Evolutionary conservation across 2,329 filamentous ascomycete genomes (phyloP), one percentile per base, ranked within the genome.

Genomic region (Phaeosphaeria sp.): DNA sequence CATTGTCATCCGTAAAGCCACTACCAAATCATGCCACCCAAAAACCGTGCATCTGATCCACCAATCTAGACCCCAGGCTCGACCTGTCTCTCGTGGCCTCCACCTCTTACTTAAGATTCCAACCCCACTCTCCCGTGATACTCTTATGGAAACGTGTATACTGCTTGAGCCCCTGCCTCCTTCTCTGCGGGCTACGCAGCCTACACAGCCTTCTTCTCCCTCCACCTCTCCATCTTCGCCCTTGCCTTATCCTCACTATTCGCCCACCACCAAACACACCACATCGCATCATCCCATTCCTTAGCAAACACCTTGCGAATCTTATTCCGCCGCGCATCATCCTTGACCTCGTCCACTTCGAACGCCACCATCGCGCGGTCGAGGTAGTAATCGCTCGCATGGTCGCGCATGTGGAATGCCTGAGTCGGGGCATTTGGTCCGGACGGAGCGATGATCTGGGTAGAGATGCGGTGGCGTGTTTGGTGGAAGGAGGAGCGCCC

Each of bases 221-320:
- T 63, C 66, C 67, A 66, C 47, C 67, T 66, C 51, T 65, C 57
- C 54, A 71, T 63, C 52, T 64, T 66, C 20, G 56, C 58, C 22
- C 59, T 61, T 17, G 65, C 67, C 49, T 71, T 68, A 6, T 67
- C 66, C 25, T 67, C 67, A 27, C 63, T 61, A 7, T 61, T 61
- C 9, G 66, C 68, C 69, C 67, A 73, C 67, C 66, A 71, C 69
- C 62, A 72, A 13, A 71, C 51, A 44, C 30, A 52, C 69, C 66
- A 70, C 55, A 61, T 49, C 0, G 50, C 47, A 17, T 49, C 49
- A 11, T 44, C 45, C 66, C 65, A 73, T 11, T 13, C 30, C 49
- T 52, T 5, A 42, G 20, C 36, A 66, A 67, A 2, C 59, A 39
- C 3, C 8, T 46, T 20, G 22, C 46, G 55, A 13, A 67, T 59